A percentile compares a stretch with the other conserved stretches of the same genome.
Evolutionary conservation across 306 rosid genomes (phyloP).

Genomic region (Potentilla sterilis): DNA sequence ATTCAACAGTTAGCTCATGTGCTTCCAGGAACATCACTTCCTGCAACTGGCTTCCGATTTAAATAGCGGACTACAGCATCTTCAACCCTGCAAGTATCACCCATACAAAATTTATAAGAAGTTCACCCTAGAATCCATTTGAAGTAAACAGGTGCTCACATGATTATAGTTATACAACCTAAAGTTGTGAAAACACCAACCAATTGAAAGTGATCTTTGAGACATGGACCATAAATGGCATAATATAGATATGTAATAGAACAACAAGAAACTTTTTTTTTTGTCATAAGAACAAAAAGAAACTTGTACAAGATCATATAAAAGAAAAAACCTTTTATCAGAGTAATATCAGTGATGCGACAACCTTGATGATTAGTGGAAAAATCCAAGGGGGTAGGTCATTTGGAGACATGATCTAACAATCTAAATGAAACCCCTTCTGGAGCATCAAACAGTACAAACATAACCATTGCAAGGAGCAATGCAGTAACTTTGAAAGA

Average conservation of each 20-base stretch:
- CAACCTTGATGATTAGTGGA: neutral
- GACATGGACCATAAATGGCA: neutral
- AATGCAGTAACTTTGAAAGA: neutral
- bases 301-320: no score
- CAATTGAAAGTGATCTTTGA: neutral
- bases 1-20: conserved; percentile 41
- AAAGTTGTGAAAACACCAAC: neutral
- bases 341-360: neutral
- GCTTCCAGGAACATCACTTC: conserved; percentile 88
- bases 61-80: conserved; percentile 95
- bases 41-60: conserved; percentile 83
- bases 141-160: neutral
- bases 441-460: neutral
- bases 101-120: neutral
- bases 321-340: neutral
- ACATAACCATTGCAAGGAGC: neutral
- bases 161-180: neutral
- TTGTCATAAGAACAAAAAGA: no score
- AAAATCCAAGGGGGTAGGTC: neutral
- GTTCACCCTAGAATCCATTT: neutral
- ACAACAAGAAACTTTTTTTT: no score
- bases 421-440: neutral
- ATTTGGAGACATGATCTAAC: neutral
- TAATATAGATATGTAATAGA: neutral
- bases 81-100: conserved; percentile 74